phyloP scores from a whole-genome alignment of 2,329 filamentous ascomycete species.

The Tolypocladium nubicola region DNA sequence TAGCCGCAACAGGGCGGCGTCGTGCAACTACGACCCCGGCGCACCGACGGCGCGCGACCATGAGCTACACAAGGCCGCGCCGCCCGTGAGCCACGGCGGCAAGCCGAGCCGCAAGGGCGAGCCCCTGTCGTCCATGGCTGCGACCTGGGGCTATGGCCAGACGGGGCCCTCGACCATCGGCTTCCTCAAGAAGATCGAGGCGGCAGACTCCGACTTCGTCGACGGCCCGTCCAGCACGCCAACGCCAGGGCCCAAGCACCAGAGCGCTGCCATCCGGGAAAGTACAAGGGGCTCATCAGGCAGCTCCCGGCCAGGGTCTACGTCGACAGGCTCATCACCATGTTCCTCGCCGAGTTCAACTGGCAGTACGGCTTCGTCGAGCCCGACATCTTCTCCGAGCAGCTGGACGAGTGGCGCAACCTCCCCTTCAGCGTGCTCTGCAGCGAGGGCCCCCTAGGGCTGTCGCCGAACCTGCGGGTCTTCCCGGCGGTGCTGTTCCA shows the following conservation, averaged over 20 bases:
- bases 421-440: constrained; percentile 41
- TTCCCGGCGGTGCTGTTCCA: constrained; percentile 53
- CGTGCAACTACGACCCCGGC: constrained; percentile 47
- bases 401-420: constrained; percentile 43
- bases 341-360: constrained; percentile 49
- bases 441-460: constrained; percentile 36
- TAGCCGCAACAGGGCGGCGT: constrained; percentile 41
- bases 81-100: constrained; percentile 1
- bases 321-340: constrained; percentile 41
- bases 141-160: constrained; percentile 44
- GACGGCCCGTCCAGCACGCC: constrained; percentile 6
- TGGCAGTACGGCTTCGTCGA: constrained; percentile 49
- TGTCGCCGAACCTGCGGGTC: constrained; percentile 39
- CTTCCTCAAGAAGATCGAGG: constrained; percentile 45
- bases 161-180: constrained; percentile 41
- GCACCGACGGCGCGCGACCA: constrained; percentile 30
- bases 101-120: constrained; percentile 10
- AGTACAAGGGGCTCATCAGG: constrained; percentile 47
- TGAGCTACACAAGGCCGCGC: neutral
- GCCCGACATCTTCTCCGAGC: constrained; percentile 36
- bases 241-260: constrained; percentile 10
- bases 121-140: constrained; percentile 30
- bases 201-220: constrained; percentile 22
- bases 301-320: constrained; percentile 44
- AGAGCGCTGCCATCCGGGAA: constrained; percentile 34